Percentiles rank a stretch among this genome's conserved stretches.
Conservation (phyloP, 345 rosid genomes). For the Microcos paniculata region DNA sequence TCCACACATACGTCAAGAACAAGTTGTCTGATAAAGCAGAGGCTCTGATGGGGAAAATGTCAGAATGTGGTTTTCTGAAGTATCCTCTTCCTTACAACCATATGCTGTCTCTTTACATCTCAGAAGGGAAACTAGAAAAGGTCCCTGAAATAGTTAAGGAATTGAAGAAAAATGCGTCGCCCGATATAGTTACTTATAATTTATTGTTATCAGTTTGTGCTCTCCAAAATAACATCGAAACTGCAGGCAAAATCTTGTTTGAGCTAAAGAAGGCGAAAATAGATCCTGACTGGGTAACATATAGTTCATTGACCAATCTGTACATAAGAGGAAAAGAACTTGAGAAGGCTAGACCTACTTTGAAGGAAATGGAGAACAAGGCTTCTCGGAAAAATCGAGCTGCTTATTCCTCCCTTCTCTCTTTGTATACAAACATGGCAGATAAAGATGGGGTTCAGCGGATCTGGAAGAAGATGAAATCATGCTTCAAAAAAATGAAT, state of each 20-base stretch:
- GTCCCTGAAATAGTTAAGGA: slow-evolving; percentile 54
- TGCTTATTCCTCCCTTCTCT: slow-evolving; percentile 71
- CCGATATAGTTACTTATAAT: slow-evolving; percentile 79
- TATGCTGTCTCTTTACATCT: slow-evolving; percentile 66
- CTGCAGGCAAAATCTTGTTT: slow-evolving; percentile 60
- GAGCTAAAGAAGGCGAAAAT: slow-evolving; percentile 57
- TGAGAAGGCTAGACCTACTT: slow-evolving; percentile 58
- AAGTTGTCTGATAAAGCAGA: slow-evolving; percentile 62
- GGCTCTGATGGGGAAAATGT: slow-evolving; percentile 80
- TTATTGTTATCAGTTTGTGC: slow-evolving; percentile 64
- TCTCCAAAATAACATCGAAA: slow-evolving; percentile 47
- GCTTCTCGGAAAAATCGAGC: slow-evolving; percentile 54
- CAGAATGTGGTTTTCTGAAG: slow-evolving; percentile 62
- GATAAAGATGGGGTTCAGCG: slow-evolving; percentile 54
- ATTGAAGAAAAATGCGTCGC: slow-evolving; percentile 52
- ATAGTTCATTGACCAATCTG: slow-evolving; percentile 60
- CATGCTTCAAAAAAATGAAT: slow-evolving; percentile 60
- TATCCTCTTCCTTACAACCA: slow-evolving; percentile 73
- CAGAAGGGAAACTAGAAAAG: slow-evolving; percentile 52
- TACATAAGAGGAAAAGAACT: slow-evolving; percentile 45
- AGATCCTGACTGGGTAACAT: slow-evolving; percentile 85
- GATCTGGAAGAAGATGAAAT: slow-evolving; percentile 74
- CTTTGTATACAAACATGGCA: slow-evolving; percentile 64
- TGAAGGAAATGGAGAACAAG: slow-evolving; percentile 87
- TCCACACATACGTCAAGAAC: slow-evolving; percentile 68